Percentiles rank a stretch among this genome's conserved stretches.
Conservation (phyloP, 2,329 filamentous ascomycete genomes). For the Sclerotinia nivalis region DNA sequence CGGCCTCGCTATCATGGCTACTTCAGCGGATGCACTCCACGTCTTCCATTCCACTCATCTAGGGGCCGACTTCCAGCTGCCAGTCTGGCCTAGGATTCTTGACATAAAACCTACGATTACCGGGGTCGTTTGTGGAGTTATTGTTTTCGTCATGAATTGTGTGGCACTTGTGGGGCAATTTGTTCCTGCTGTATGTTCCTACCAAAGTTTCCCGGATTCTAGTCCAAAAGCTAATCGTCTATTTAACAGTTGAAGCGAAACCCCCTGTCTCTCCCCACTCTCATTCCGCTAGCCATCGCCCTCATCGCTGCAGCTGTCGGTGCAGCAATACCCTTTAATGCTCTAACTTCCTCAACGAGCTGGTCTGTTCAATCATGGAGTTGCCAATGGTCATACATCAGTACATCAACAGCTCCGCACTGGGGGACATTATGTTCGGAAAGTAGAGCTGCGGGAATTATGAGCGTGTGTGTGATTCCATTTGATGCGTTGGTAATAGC, state of each 20-base stretch:
- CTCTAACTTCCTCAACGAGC: slow-evolving; percentile 53
- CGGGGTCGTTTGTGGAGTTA: slow-evolving; percentile 52
- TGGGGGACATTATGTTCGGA: slow-evolving; percentile 59
- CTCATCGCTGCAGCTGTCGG: slow-evolving; percentile 53
- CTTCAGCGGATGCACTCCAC: slow-evolving; percentile 55
- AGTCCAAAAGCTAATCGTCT: neutral
- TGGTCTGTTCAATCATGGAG: slow-evolving; percentile 63
- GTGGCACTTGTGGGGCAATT: slow-evolving; percentile 53
- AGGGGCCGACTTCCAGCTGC: slow-evolving; percentile 50
- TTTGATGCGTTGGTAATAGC: slow-evolving; percentile 54
- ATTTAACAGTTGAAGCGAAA: slow-evolving; percentile 7
- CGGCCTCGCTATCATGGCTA: slow-evolving; percentile 54
- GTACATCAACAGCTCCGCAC: slow-evolving; percentile 54
- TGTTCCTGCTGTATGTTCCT: slow-evolving; percentile 50
- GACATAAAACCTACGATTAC: slow-evolving; percentile 58
- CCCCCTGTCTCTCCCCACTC: slow-evolving; percentile 38
- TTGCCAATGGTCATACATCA: slow-evolving; percentile 59
- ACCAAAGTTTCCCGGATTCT: neutral
- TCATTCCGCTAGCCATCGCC: slow-evolving; percentile 47
- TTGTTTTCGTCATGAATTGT: slow-evolving; percentile 52
- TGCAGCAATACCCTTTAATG: slow-evolving; percentile 58
- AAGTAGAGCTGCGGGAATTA: slow-evolving; percentile 54
- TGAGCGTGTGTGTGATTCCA: slow-evolving; percentile 58
- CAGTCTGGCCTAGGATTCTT: slow-evolving; percentile 60
- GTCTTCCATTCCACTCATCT: slow-evolving; percentile 57